phyloP scores from a whole-genome alignment of 1,284 basidiomycete genomes.

The Dichomitus squalens region DNA sequence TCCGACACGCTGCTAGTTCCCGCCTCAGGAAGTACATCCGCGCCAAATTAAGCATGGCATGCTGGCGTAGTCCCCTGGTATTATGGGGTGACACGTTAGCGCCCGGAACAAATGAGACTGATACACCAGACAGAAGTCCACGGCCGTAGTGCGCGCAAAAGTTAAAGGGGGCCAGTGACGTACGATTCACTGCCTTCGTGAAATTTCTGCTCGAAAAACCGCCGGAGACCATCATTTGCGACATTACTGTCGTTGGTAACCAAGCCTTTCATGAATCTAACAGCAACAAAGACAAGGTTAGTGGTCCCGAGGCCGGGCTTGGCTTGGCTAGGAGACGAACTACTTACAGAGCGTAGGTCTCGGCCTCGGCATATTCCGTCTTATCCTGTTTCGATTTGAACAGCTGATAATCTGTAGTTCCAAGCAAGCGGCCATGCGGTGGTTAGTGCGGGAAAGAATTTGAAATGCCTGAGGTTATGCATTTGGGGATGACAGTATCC shows the following conservation, averaged over 20 bases:
- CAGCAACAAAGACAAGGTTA: slow-evolving; percentile 2
- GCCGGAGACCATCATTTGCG: slow-evolving; percentile 68
- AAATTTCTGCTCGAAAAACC: slow-evolving; percentile 83
- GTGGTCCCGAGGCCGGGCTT: not conserved
- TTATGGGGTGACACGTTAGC: not conserved
- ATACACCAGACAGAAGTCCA: no score
- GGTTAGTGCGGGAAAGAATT: not conserved
- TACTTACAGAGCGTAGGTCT: slow-evolving; percentile 62
- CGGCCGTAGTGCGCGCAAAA: no score
- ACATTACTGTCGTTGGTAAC: slow-evolving; percentile 66
- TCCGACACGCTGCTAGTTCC: slow-evolving; percentile 66
- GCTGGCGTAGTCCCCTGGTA: slow-evolving; percentile 73
- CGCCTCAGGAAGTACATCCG: slow-evolving; percentile 73
- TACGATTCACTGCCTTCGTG: slow-evolving; percentile 78
- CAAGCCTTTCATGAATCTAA: slow-evolving; percentile 65
- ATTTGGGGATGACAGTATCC: not conserved
- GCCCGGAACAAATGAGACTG: not conserved
- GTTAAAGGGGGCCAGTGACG: slow-evolving; percentile 31
- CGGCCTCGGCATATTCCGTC: slow-evolving; percentile 61
- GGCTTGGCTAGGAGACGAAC: not conserved
- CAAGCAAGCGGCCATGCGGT: not conserved
- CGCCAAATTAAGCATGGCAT: slow-evolving; percentile 75
- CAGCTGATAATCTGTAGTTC: slow-evolving; percentile 51
- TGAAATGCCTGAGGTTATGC: not conserved
- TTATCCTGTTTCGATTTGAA: slow-evolving; percentile 70